Evolutionary conservation across 306 rosid genomes (phyloP).

Genomic region (Lathyrus sativus): DNA sequence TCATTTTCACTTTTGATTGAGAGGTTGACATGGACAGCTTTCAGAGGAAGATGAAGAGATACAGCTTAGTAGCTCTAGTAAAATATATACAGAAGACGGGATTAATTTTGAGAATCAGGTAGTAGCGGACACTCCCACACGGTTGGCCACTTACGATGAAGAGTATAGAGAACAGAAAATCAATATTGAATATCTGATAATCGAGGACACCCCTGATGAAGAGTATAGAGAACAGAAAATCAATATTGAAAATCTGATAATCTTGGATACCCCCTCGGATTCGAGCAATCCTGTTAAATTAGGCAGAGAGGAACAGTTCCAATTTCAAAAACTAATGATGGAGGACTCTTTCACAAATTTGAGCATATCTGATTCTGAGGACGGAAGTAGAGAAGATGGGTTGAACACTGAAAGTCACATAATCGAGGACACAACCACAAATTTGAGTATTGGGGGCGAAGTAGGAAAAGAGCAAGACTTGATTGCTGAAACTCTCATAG

Average conservation of each 20-base stretch:
- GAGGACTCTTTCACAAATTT: conserved; percentile 9
- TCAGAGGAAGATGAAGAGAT: conserved; percentile 34
- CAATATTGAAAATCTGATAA: conserved; percentile 23
- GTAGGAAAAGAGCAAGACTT: conserved; percentile 27
- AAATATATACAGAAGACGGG: conserved; percentile 17
- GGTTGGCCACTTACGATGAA: conserved; percentile 21
- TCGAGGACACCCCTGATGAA: conserved; percentile 35
- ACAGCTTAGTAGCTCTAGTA: conserved; percentile 29
- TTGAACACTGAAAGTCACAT: background rate
- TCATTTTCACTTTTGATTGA: conserved; percentile 24
- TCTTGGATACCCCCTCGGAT: conserved; percentile 28
- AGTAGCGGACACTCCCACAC: conserved; percentile 43
- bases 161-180: conserved; percentile 18
- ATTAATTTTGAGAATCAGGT: conserved; percentile 34
- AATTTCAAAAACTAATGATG: conserved; percentile 5
- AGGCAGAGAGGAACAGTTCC: conserved; percentile 6
- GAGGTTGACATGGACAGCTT: conserved; percentile 40
- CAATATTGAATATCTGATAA: conserved; percentile 22
- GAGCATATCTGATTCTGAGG: background rate
- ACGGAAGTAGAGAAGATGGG: conserved; percentile 5
- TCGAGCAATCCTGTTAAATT: conserved; percentile 5
- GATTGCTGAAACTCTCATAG: conserved; percentile 22
- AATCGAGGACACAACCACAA: conserved; percentile 9
- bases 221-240: conserved; percentile 18
- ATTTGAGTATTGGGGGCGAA: background rate